Evolutionary conservation across 2,329 filamentous ascomycete species (phyloP), one percentile per base, ranked within the genome.

Genomic region (Curvularia verruculosa): DNA sequence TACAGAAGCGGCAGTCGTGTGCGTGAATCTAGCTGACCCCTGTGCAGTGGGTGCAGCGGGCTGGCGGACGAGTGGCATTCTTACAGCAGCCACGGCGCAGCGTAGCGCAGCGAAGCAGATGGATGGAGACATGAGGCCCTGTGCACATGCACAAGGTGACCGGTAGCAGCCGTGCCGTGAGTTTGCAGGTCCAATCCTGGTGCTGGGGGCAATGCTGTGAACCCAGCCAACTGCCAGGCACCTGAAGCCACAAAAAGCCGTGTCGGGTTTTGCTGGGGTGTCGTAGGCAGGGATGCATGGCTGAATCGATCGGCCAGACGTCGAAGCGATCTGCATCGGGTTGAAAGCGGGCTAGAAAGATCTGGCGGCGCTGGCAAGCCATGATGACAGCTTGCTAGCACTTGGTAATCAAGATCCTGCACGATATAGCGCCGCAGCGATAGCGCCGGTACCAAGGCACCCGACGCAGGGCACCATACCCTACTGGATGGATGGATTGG

Each of bases 401-500:
- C 59, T 28, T 61, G 55, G 63, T 54, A 63, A 59, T 48, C 61
- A 62, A 74, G 65, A 72, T 71, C 66, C 66, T 72, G 67, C 67
- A 69, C 55, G 54, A 64, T 62, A 63, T 66, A 61, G 66, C 63
- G 66, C 51, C 59, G 64, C 65, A 67, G 63, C 56, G 46, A 59
- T 67, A 64, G 65, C 63, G 60, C 61, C 68, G 69, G 68, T 65
- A 68, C 57, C 64, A 59, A 31, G 60, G 63, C 64, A 3, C 63
- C 62, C 18, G 52, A 67, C 61, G 66, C 68, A 73, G 66, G 70
- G 65, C 29, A 63, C 64, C 60, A 65, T 63, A 58, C 46, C 59
- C 44, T 48, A 45, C 28, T 39, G 54, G 31, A 31, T 12, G 29
- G 12, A 12, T 6, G 10, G 6, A 10, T 2, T 29, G 28, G 3